These are phyloP conservation scores for Leishmania braziliensis DNA, from an alignment of 208 protist species.

Conservation along the genomic window DNA sequence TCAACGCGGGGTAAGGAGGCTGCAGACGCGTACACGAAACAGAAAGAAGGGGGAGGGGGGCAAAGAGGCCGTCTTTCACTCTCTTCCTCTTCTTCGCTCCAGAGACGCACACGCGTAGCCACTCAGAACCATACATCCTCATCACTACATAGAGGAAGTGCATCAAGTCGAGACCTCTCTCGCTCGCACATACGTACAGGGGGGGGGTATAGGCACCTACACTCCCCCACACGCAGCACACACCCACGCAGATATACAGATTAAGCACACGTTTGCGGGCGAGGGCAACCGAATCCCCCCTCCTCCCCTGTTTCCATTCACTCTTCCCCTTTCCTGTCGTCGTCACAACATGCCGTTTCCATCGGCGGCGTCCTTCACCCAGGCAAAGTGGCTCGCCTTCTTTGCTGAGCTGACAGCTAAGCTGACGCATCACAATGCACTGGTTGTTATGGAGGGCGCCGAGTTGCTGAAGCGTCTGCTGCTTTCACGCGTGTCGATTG, in stretches of 20 bases:
- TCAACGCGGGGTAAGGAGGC: neutral
- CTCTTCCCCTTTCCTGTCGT: neutral
- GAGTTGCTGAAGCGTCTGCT: constrained; percentile 76
- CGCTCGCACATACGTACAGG: neutral
- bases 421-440: constrained; percentile 79
- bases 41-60: neutral
- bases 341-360: constrained; percentile 57
- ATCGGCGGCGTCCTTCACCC: constrained; percentile 51
- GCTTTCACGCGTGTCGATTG: constrained; percentile 69
- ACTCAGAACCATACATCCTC: neutral
- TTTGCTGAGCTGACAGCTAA: constrained; percentile 88
- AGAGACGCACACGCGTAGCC: constrained; percentile 6
- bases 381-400: constrained; percentile 82
- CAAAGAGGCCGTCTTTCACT: constrained; percentile 2
- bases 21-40: neutral
- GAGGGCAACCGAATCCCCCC: neutral
- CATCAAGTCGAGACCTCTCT: neutral
- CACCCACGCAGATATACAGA: neutral
- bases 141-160: constrained; percentile 2
- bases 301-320: no score
- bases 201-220: neutral
- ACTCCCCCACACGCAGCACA: neutral
- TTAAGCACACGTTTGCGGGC: neutral
- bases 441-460: constrained; percentile 80
- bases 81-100: neutral